Base-by-base conservation (phyloP, 495 filamentous ascomycete species). In the Xylaria grammica region DNA sequence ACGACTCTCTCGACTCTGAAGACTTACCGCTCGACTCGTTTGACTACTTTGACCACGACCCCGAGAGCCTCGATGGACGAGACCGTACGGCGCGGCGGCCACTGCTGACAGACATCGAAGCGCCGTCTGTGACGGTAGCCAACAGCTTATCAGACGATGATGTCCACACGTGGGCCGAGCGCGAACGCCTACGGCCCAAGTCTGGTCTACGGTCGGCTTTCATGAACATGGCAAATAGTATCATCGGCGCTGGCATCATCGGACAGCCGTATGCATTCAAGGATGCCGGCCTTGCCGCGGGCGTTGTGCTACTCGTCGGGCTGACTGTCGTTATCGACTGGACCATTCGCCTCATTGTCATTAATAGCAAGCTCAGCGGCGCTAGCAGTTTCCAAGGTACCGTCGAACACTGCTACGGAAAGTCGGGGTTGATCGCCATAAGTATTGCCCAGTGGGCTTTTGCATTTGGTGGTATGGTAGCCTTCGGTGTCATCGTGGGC, bases 181-280 rank as follows among this genome's bases (percentile, higher is more conserved):
- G 72, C 11, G 82, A 85, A 65, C 77, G 72, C 0, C 55, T 65
- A 10, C 75, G 84, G 9, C 84, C 84, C 24, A 84, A 82, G 68
- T 80, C 75, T 7, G 80, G 79, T 0, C 56, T 86, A 40, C 63
- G 77, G 4, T 74, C 75, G 20, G 84, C 84, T 9, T 98, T 99
- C 67, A 97, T 97, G 92, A 99, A 99, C 76, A 99, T 99, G 95
- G 93, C 94, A 48, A 99, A 99, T 75, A 93, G 89, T 66, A 99
- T 99, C 69, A 98, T 99, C 76, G 95, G 95, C 11, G 95, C 95
- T 3, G 95, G 95, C 1, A 99, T 99, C 68, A 98, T 99, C 73
- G 95, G 92, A 2, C 96, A 98, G 75, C 93, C 95, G 9, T 98
- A 98, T 78, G 95, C 95, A 8, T 90, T 99, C 69, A 85, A 87